Base-by-base conservation (phyloP, 1,139 yeast genomes). In the Zygotorulaspora mrakii region DNA sequence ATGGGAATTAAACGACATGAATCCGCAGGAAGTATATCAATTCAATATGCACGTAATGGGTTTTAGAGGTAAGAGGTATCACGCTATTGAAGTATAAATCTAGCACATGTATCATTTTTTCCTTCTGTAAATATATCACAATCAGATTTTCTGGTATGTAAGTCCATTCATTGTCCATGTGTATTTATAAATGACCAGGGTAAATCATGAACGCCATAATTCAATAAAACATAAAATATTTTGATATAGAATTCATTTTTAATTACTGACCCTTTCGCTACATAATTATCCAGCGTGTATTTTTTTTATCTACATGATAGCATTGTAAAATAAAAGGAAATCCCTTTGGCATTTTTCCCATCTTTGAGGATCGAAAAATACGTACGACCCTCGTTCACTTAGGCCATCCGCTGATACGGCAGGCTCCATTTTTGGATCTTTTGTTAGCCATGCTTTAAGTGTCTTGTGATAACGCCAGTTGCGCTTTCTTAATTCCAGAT, bases 381-480 rank as follows among this genome's bases (percentile, higher is more conserved):
- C 82, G 62, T 91, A 94, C n/a, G 89, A 82, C 2, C 98, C 97
- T 48, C 91, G 78, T 65, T 94, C 98, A 36, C 91, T 88, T 48
- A 84, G 85, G 2, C 63, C 64, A 40, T 61, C 66, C 39, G 81
- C 83, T 21, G 87, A 78, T 41, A 87, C 88, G 11, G 86, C 77
- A 0, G 97, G 96, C 61, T 91, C 97, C 48, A 82, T 80, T 54
- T 79, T 77, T 28, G 95, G 86, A 57, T 89, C 96, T 64, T 91
- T 94, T 11, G 98, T 91, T 46, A 94, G 69, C 98, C 98, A 94
- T 35, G 94, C 88, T 65, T 89, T 94, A 43, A 91, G 75, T 48
- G 87, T 95, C 65, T 89, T 91, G 65, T 94, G 98, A 58, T 86
- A 94, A 50, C 98, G 76, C 99, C 99, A 94, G 65, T 89, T 91